phyloP scores from a whole-genome alignment of 441 rosid genomes.

The Isatis lusitanica region DNA sequence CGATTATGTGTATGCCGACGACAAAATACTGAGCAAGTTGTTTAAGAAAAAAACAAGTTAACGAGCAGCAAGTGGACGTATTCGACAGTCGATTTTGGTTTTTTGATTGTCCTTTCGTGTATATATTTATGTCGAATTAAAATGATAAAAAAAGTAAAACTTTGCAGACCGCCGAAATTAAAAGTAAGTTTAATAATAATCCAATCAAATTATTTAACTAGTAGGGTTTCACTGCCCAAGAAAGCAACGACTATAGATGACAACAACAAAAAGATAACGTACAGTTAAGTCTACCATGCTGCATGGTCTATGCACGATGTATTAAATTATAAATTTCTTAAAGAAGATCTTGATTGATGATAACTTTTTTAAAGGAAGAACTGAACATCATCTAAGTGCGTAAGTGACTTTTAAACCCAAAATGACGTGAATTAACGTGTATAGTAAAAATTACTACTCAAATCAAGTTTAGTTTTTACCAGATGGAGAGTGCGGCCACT shows the following conservation, averaged over 20 bases:
- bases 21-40: background rate
- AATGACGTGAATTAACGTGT: background rate
- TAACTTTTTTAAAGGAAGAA: background rate
- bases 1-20: background rate
- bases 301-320: conserved; percentile 13
- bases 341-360: conserved; percentile 21
- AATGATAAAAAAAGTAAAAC: background rate
- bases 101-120: background rate
- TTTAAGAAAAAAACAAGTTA: background rate
- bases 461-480: conserved; percentile 46
- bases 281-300: background rate
- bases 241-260: conserved; percentile 11
- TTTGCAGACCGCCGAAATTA: background rate
- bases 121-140: background rate
- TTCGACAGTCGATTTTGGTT: background rate
- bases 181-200: background rate
- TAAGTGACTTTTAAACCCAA: background rate
- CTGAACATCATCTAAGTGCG: background rate
- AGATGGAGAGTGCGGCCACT: conserved; percentile 75
- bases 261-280: background rate
- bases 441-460: background rate
- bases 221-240: conserved; percentile 38
- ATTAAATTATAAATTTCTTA: conserved; percentile 1
- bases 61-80: background rate
- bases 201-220: background rate